A percentile compares a stretch with the other conserved stretches of the same genome.
These are phyloP conservation scores for Termitomyces sp. DNA, from an alignment of 768 basidiomycete species.

Conservation along the genomic window DNA sequence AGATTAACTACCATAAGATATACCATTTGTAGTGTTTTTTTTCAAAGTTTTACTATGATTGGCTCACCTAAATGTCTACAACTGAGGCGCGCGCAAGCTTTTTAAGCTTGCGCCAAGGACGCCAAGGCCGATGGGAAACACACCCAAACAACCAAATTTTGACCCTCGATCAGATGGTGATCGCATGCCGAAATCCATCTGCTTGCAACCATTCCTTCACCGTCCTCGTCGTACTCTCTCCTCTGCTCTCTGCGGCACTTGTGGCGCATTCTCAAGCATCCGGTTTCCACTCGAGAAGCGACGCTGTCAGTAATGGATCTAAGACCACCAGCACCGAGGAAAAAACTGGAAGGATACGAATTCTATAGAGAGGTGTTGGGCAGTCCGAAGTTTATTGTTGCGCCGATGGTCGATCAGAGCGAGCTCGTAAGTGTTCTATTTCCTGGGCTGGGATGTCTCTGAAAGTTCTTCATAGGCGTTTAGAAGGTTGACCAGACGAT, in stretches of 20 bases:
- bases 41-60: no score
- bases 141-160: background rate
- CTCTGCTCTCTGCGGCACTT: background rate
- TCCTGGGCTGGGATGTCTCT: background rate
- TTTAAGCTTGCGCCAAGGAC: no score
- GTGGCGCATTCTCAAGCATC: background rate
- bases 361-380: constrained; percentile 78
- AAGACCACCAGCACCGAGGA: background rate
- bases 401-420: constrained; percentile 98
- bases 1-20: no score
- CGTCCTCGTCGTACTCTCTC: background rate
- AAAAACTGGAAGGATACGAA: constrained; percentile 70
- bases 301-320: background rate
- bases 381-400: constrained; percentile 85
- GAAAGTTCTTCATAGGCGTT: constrained; percentile 60
- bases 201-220: background rate
- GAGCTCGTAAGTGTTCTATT: constrained; percentile 65
- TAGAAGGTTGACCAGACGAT: constrained; percentile 76
- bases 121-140: background rate
- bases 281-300: background rate
- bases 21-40: no score
- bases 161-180: background rate
- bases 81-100: no score
- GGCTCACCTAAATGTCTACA: no score
- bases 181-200: background rate